Percentiles rank a stretch among this genome's conserved stretches.
Evolutionary conservation across 371 early-diverging fungal genomes (phyloP).

Genomic region (Rhizomucor miehei): DNA sequence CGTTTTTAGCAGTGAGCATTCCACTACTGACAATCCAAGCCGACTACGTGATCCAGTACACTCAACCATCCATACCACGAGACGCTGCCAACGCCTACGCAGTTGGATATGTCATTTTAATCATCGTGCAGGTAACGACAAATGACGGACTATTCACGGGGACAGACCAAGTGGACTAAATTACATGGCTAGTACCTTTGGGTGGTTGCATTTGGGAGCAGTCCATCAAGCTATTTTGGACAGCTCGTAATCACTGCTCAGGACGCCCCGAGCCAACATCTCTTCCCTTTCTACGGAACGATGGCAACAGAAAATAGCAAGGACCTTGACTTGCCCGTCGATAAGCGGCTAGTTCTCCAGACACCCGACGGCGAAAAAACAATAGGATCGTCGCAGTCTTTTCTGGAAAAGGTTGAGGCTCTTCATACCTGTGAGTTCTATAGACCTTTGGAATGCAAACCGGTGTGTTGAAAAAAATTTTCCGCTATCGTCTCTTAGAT

Average conservation of each 20-base stretch:
- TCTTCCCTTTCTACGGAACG: not conserved
- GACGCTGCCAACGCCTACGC: slow-evolving; percentile 29
- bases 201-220: slow-evolving; percentile 38
- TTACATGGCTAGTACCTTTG: slow-evolving; percentile 24
- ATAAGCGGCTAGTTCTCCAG: slow-evolving; percentile 6
- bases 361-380: slow-evolving; percentile 1
- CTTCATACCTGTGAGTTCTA: slow-evolving; percentile 19
- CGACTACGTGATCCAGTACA: slow-evolving; percentile 38
- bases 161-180: not conserved
- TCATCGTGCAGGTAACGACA: slow-evolving; percentile 35
- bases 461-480: not conserved
- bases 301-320: not conserved
- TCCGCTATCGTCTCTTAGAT: slow-evolving; percentile 29
- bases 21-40: slow-evolving; percentile 40
- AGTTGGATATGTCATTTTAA: slow-evolving; percentile 34
- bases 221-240: slow-evolving; percentile 28
- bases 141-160: not conserved
- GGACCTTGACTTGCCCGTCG: slow-evolving; percentile 1
- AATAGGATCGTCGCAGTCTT: not conserved
- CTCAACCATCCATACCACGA: slow-evolving; percentile 18
- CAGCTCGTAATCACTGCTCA: slow-evolving; percentile 19
- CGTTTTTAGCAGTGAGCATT: slow-evolving; percentile 39
- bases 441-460: not conserved
- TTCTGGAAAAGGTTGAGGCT: slow-evolving; percentile 17
- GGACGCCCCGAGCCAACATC: not conserved